Conservation (phyloP, 495 filamentous ascomycete genomes). For the Evernia prunastri region DNA sequence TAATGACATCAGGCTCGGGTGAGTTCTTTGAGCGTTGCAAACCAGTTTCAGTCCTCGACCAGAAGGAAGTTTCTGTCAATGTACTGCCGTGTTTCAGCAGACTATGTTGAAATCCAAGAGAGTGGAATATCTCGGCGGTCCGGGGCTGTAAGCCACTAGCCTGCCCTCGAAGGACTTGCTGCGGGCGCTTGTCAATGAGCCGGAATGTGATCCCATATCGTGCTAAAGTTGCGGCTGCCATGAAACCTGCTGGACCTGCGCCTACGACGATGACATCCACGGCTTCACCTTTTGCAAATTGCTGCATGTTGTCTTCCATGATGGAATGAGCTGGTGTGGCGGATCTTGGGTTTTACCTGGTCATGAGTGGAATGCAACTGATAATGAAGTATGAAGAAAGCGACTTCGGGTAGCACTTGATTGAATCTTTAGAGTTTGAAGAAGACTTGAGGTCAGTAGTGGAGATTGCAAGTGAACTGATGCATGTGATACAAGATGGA, state of each 20-base stretch:
- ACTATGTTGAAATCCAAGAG: not conserved
- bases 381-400: not conserved
- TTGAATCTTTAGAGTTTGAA: no score
- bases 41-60: not conserved
- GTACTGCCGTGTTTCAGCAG: not conserved
- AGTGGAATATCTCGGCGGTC: not conserved
- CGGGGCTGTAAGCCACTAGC: not conserved
- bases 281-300: not conserved
- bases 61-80: not conserved
- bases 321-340: not conserved
- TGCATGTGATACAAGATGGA: no score
- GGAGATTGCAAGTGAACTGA: no score
- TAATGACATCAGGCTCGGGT: not conserved
- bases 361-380: not conserved
- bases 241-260: constrained; percentile 9
- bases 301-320: not conserved
- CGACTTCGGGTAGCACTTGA: no score
- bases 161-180: not conserved
- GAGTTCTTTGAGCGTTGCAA: not conserved
- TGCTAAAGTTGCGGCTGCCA: constrained; percentile 4
- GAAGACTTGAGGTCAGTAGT: no score
- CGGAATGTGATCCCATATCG: constrained; percentile 1
- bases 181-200: constrained; percentile 4
- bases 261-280: constrained; percentile 8
- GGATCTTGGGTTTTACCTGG: no score